phyloP scores from a whole-genome alignment of 345 rosid genomes.

The Clausena lansium region DNA sequence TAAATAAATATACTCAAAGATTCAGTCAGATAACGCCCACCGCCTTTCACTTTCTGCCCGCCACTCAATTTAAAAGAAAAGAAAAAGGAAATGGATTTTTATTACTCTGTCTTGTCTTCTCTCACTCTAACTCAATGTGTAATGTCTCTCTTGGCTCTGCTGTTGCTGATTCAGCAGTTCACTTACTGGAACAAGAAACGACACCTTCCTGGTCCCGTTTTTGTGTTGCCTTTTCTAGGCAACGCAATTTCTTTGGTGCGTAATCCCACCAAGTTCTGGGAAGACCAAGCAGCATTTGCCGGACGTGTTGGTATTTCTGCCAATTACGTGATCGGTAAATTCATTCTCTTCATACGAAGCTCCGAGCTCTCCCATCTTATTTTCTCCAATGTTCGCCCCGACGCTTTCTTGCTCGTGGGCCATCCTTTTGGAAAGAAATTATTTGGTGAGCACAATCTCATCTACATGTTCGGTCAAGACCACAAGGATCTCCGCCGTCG shows the following conservation, averaged over 20 bases:
- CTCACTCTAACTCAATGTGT: conserved; percentile 27
- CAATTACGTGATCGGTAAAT: conserved; percentile 66
- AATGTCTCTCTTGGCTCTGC: conserved; percentile 29
- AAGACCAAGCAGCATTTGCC: conserved; percentile 41
- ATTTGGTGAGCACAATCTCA: conserved; percentile 82
- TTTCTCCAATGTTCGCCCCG: conserved; percentile 78
- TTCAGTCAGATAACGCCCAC: neutral
- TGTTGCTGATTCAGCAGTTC: conserved; percentile 52
- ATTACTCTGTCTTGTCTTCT: neutral
- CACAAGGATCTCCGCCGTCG: conserved; percentile 80
- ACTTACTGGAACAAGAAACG: conserved; percentile 58
- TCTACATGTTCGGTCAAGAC: conserved; percentile 80
- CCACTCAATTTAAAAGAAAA: neutral
- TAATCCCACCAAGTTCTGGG: conserved; percentile 76
- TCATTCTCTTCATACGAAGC: conserved; percentile 60
- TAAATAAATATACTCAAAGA: neutral
- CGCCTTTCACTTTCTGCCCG: neutral
- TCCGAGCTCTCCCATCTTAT: conserved; percentile 66
- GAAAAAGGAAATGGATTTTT: neutral
- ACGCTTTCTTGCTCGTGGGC: conserved; percentile 72
- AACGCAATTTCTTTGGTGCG: conserved; percentile 50
- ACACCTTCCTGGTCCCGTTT: conserved; percentile 53
- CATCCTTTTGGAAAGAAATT: conserved; percentile 87
- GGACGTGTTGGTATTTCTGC: conserved; percentile 51
- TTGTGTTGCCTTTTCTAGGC: conserved; percentile 67